Conservation (phyloP, 768 basidiomycete species). For the Cyclocybe cylindracea region DNA sequence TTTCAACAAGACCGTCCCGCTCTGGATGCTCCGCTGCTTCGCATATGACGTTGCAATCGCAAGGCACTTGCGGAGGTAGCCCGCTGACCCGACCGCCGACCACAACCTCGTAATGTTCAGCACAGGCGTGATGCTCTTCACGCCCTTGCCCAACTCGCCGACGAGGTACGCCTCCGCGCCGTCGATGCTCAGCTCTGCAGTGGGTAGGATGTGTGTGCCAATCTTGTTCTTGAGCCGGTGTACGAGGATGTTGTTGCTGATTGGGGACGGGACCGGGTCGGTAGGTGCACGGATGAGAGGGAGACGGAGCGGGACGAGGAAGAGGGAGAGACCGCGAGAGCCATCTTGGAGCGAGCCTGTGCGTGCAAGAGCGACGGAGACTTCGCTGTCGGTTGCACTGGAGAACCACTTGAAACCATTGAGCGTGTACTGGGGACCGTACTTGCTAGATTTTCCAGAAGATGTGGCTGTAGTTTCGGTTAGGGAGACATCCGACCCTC, state of each 20-base stretch:
- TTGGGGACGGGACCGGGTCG: conserved; percentile 42
- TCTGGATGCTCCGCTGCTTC: conserved; percentile 53
- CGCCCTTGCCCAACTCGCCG: conserved; percentile 57
- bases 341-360: conserved; percentile 59
- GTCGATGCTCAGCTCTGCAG: conserved; percentile 70
- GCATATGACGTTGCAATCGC: conserved; percentile 69
- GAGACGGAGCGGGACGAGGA: conserved; percentile 66
- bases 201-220: conserved; percentile 73
- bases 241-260: conserved; percentile 64
- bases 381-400: conserved; percentile 75
- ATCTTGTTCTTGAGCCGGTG: conserved; percentile 82
- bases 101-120: conserved; percentile 79
- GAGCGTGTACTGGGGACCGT: conserved; percentile 56
- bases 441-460: conserved; percentile 28
- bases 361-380: conserved; percentile 73
- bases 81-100: conserved; percentile 57
- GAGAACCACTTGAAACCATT: conserved; percentile 87
- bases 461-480: conserved; percentile 65
- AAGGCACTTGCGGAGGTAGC: conserved; percentile 61
- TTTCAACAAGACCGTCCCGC: conserved; percentile 48
- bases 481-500: conserved; percentile 74
- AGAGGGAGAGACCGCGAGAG: conserved; percentile 70
- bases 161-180: conserved; percentile 63
- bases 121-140: conserved; percentile 67
- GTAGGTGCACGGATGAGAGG: conserved; percentile 48